Evolutionary conservation across 208 protist species (phyloP).

Genomic region (Leptomonas pyrrhocoris): DNA sequence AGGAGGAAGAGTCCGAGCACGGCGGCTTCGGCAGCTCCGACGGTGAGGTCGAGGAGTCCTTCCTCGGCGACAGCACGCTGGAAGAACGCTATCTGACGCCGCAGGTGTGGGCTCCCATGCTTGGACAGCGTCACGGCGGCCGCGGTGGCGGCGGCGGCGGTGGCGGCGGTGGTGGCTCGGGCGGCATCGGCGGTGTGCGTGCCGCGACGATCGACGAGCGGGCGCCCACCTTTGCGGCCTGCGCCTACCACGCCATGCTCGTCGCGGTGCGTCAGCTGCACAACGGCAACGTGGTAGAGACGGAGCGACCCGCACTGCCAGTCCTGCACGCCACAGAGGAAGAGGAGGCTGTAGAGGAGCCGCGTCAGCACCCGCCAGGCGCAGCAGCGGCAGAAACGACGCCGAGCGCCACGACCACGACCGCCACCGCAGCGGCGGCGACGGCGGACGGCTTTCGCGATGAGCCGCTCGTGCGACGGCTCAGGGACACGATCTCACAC

Average conservation of each 20-base stretch:
- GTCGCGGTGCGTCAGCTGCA: constrained; percentile 25
- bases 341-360: constrained; percentile 9
- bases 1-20: constrained; percentile 3
- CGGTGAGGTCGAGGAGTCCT: constrained; percentile 9
- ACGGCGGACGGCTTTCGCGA: constrained; percentile 12
- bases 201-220: constrained; percentile 13
- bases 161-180: not conserved
- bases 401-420: not conserved
- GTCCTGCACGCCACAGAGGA: constrained; percentile 38
- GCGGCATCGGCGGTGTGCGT: not conserved
- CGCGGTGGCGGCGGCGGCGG: not conserved
- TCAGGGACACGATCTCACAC: constrained; percentile 15
- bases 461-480: constrained; percentile 32
- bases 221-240: constrained; percentile 36
- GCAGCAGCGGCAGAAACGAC: not conserved
- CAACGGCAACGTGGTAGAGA: constrained; percentile 19
- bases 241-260: constrained; percentile 36
- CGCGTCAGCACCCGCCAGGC: not conserved
- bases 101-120: constrained; percentile 3
- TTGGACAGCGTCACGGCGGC: constrained; percentile 6
- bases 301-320: constrained; percentile 34
- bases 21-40: not conserved
- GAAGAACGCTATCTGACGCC: constrained; percentile 7
- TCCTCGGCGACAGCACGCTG: constrained; percentile 7
- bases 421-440: not conserved